A percentile compares a stretch with the other conserved stretches of the same genome.
phyloP scores from a whole-genome alignment of 1,139 yeast genomes.

The Magnusiomyces paraingens region DNA sequence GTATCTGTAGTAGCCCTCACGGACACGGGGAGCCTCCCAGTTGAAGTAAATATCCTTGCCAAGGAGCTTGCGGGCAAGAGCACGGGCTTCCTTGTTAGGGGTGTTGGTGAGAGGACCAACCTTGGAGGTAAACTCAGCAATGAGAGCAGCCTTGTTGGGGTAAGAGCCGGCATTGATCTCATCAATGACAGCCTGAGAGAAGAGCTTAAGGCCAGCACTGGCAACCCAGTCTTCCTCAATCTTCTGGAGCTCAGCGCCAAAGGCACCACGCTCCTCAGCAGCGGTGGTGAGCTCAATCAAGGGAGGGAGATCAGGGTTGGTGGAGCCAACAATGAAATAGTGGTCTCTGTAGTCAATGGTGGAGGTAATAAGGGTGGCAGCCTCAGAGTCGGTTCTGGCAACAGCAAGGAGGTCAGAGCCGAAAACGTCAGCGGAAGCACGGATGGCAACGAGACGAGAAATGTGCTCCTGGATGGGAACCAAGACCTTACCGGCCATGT shows the following conservation, averaged over 20 bases:
- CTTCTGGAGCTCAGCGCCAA: slow-evolving; percentile 62
- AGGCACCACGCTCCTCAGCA: slow-evolving; percentile 70
- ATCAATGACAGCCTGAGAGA: slow-evolving; percentile 87
- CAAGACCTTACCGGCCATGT: slow-evolving; percentile 96
- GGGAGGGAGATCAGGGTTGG: slow-evolving; percentile 73
- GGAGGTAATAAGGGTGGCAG: slow-evolving; percentile 89
- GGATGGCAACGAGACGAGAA: slow-evolving; percentile 85
- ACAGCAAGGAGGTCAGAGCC: slow-evolving; percentile 80
- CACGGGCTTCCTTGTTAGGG: slow-evolving; percentile 76
- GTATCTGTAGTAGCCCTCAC: slow-evolving; percentile 98
- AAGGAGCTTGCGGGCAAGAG: slow-evolving; percentile 64
- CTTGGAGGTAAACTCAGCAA: slow-evolving; percentile 57
- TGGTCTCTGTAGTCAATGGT: slow-evolving; percentile 95
- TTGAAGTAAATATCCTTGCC: slow-evolving; percentile 86
- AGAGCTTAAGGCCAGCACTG: slow-evolving; percentile 79
- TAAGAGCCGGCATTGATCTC: slow-evolving; percentile 60
- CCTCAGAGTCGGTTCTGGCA: slow-evolving; percentile 96
- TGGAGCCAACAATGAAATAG: slow-evolving; percentile 83
- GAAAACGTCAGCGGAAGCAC: slow-evolving; percentile 93
- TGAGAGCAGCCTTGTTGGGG: slow-evolving; percentile 58
- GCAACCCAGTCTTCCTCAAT: slow-evolving; percentile 80
- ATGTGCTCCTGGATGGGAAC: slow-evolving; percentile 98
- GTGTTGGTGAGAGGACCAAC: slow-evolving; percentile 71
- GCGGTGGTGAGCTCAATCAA: slow-evolving; percentile 72
- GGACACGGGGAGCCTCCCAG: slow-evolving; percentile 94